Conservation (phyloP, 495 filamentous ascomycete species). For the Xanthoparmelia taractica region DNA sequence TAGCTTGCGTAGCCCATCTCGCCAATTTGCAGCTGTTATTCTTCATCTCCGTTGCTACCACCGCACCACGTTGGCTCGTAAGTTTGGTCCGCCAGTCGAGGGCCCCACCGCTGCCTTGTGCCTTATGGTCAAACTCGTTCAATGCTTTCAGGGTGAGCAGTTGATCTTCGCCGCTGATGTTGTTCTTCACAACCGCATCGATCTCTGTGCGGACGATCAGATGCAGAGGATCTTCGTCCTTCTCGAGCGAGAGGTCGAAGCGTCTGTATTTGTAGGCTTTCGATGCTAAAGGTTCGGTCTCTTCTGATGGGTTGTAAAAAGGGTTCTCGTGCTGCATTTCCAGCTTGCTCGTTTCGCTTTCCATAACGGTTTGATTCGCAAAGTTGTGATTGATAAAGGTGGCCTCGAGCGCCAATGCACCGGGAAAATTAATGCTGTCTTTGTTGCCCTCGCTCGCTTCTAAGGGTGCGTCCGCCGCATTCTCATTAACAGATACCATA, state of each 20-base stretch:
- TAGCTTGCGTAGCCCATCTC: conserved; percentile 91
- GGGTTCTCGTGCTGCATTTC: conserved; percentile 84
- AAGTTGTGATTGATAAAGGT: conserved; percentile 99
- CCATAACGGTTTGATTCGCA: conserved; percentile 81
- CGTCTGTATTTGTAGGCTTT: conserved; percentile 98
- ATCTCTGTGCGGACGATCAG: conserved; percentile 93
- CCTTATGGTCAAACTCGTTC: conserved; percentile 98
- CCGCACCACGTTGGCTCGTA: conserved; percentile 83
- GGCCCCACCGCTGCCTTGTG: conserved; percentile 86
- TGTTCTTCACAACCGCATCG: conserved; percentile 91
- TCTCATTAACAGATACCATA: conserved; percentile 97
- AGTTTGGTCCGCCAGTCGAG: conserved; percentile 95
- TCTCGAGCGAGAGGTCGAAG: conserved; percentile 89
- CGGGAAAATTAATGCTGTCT: conserved; percentile 85
- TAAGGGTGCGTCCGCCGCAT: conserved; percentile 90
- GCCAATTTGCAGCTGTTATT: conserved; percentile 98
- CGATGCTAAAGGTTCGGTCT: conserved; percentile 83
- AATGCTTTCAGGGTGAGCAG: conserved; percentile 88
- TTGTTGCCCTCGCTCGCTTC: conserved; percentile 89
- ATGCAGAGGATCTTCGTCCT: conserved; percentile 82
- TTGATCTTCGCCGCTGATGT: conserved; percentile 78
- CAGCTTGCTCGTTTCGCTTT: conserved; percentile 67
- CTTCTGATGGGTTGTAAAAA: conserved; percentile 91
- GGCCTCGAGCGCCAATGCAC: conserved; percentile 85
- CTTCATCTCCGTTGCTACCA: conserved; percentile 99